Conservation (phyloP, 2,329 filamentous ascomycete species). For the Fusarium incarnatum region DNA sequence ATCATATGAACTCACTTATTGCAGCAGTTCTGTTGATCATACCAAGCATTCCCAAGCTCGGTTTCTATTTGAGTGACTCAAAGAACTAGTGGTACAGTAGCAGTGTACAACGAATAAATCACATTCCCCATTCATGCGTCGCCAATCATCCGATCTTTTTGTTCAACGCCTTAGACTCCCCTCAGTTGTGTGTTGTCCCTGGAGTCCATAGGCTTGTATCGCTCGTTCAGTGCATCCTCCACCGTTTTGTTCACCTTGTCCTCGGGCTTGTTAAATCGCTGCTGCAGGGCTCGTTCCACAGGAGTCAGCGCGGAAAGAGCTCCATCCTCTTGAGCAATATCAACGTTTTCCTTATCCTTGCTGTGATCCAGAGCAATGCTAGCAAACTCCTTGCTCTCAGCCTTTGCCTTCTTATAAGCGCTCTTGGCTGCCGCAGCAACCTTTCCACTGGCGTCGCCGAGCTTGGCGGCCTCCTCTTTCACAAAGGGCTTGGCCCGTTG, state of each 20-base stretch:
- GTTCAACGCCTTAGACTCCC: constrained; percentile 49
- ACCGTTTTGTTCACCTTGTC: constrained; percentile 60
- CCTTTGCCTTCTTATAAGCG: constrained; percentile 50
- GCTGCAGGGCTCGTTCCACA: constrained; percentile 62
- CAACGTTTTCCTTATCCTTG: constrained; percentile 52
- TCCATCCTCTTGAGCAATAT: constrained; percentile 53
- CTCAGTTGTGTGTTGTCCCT: constrained; percentile 59
- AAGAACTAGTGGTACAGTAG: constrained; percentile 48
- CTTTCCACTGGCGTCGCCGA: constrained; percentile 38
- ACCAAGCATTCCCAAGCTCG: constrained; percentile 37
- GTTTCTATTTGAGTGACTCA: constrained; percentile 43
- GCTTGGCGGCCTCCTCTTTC: constrained; percentile 48
- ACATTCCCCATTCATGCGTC: constrained; percentile 29
- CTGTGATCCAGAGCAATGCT: constrained; percentile 34
- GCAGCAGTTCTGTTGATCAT: constrained; percentile 23
- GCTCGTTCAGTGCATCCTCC: constrained; percentile 65
- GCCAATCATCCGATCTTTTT: constrained; percentile 17
- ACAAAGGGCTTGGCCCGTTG: constrained; percentile 51
- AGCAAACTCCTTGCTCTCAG: constrained; percentile 44
- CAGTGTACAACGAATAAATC: constrained; percentile 45
- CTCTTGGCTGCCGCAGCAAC: constrained; percentile 53
- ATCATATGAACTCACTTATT: constrained; percentile 13
- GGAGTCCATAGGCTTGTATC: constrained; percentile 63
- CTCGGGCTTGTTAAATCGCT: constrained; percentile 62
- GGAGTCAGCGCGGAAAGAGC: constrained; percentile 50